Base-by-base conservation (phyloP, 345 rosid genomes). In the Pelargonium nanum region DNA sequence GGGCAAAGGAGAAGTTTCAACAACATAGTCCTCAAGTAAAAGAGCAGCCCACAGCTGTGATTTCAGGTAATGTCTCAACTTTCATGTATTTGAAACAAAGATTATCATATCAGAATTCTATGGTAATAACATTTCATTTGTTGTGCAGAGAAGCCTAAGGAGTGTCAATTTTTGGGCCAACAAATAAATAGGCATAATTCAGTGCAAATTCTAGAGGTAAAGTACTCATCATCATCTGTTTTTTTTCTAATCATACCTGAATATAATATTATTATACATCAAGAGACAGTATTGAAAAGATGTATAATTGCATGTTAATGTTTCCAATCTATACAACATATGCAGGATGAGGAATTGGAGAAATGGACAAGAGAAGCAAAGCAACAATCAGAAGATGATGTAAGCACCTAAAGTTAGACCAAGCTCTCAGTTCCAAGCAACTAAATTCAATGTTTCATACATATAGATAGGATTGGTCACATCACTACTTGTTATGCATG, bases 1-100 rank as follows among this genome's bases (percentile, higher is more conserved):
- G 92, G 92, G 88, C 86, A 5, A 85, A 76, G 68, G 86, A 85
- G 77, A 81, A 72, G 63, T 82, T 70, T 57, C 80, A 69, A 40
- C 48, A 40, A 10, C 48, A 40, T 12, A 40, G 48, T 12, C 48
- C 48, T 40, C 10, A 40, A 40, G 15, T n/a, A n/a, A n/a, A n/a
- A n/a, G n/a, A n/a, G n/a, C n/a, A n/a, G n/a, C n/a, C n/a, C n/a
- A n/a, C n/a, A n/a, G n/a, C n/a, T n/a, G n/a, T n/a, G n/a, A n/a
- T n/a, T n/a, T n/a, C n/a, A n/a, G n/a, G n/a, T n/a, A n/a, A n/a
- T n/a, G n/a, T n/a, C n/a, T n/a, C n/a, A n/a, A n/a, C n/a, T n/a
- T n/a, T n/a, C n/a, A n/a, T n/a, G n/a, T n/a, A n/a, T n/a, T n/a
- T n/a, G n/a, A n/a, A n/a, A n/a, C n/a, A n/a, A n/a, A n/a, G n/a